Evolutionary conservation across 1,139 yeast species (phyloP).

Genomic region (Debaryomyces nepalensis): DNA sequence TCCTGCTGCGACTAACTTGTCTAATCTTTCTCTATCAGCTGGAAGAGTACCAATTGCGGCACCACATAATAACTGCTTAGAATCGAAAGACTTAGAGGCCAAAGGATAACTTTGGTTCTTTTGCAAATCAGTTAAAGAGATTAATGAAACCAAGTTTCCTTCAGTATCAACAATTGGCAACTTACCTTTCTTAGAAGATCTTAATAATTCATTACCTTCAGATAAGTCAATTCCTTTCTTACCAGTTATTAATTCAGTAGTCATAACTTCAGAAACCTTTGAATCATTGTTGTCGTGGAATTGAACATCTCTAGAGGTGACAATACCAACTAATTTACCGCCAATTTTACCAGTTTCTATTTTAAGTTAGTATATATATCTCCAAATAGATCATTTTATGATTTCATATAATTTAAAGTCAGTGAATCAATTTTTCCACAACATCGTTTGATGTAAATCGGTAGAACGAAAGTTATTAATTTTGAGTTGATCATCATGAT

Average conservation of each 20-base stretch:
- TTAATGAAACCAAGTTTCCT: conserved; percentile 81
- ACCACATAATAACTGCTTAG: conserved; percentile 97
- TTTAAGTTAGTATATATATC: conserved; percentile 29
- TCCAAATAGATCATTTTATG: conserved; percentile 2
- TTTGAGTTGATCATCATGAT: conserved; percentile 64
- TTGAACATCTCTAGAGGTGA: conserved; percentile 96
- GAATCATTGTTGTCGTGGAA: conserved; percentile 78
- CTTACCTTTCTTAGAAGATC: conserved; percentile 96
- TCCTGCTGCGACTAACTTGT: conserved; percentile 90
- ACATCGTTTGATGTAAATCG: conserved; percentile 96
- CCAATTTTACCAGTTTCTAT: conserved; percentile 84
- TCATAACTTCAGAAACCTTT: conserved; percentile 81
- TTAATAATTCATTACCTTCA: conserved; percentile 88
- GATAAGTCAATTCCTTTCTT: conserved; percentile 75
- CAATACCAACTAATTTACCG: conserved; percentile 90
- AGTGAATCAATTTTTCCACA: conserved; percentile 72
- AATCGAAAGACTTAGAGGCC: conserved; percentile 90
- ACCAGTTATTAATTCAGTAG: conserved; percentile 85
- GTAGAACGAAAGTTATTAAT: conserved; percentile 99
- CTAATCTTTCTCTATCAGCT: conserved; percentile 84
- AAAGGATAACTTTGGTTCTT: conserved; percentile 92
- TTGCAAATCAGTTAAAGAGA: conserved; percentile 95
- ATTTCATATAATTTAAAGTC: conserved; percentile 24
- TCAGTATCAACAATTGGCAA: conserved; percentile 84
- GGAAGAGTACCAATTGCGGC: conserved; percentile 97